phyloP scores from a whole-genome alignment of 1,284 basidiomycete species.

The Boletellus deceptivus region DNA sequence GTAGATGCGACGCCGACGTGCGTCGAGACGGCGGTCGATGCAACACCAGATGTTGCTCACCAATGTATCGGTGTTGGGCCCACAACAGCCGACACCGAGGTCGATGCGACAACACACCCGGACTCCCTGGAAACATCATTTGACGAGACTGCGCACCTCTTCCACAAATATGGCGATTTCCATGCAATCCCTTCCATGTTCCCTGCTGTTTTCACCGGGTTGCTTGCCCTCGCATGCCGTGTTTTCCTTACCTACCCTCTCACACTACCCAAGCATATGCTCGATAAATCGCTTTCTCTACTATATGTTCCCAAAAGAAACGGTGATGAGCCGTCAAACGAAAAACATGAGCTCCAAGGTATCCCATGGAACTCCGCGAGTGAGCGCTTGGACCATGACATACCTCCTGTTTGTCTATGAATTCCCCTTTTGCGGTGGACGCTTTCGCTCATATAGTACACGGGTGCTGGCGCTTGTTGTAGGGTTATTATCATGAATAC shows the following conservation, averaged over 20 bases:
- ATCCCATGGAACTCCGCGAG: conserved; percentile 22
- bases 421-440: conserved; percentile 36
- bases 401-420: conserved; percentile 52
- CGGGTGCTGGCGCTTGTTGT: conserved; percentile 43
- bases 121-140: conserved; percentile 29
- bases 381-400: conserved; percentile 32
- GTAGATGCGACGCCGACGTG: conserved; percentile 44
- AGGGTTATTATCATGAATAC: conserved; percentile 41
- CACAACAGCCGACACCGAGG: conserved; percentile 24
- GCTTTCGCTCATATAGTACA: conserved; percentile 46
- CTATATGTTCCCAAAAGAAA: conserved; percentile 32
- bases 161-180: conserved; percentile 24
- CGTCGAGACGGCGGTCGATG: conserved; percentile 32
- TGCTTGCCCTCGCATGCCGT: conserved; percentile 46
- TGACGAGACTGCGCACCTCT: conserved; percentile 26
- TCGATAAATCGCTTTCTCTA: conserved; percentile 36
- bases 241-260: conserved; percentile 47
- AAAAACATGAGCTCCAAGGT: conserved; percentile 33
- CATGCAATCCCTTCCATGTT: conserved; percentile 32
- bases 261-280: conserved; percentile 40
- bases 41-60: conserved; percentile 35
- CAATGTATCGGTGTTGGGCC: conserved; percentile 41
- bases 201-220: conserved; percentile 41
- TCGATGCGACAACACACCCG: conserved; percentile 31
- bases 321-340: conserved; percentile 27